phyloP scores from a whole-genome alignment of 805 yeast species.

The Starmerella ratchasimensis region DNA sequence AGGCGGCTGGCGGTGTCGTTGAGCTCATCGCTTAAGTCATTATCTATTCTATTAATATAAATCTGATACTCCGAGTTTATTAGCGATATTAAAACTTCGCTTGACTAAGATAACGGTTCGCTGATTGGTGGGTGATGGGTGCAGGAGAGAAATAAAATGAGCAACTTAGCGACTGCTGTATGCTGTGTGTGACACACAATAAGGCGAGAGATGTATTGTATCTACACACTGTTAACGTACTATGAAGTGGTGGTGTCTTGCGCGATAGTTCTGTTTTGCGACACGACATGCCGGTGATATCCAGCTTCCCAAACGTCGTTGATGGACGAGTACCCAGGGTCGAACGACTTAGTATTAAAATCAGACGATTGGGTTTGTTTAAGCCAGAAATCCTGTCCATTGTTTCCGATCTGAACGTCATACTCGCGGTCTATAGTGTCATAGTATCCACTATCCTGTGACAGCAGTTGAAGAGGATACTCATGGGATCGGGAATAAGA shows the following conservation, averaged over 20 bases:
- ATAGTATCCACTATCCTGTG: neutral
- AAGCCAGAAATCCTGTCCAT: conserved; percentile 2
- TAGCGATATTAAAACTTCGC: too few relatives aligned
- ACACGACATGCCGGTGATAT: conserved; percentile 9
- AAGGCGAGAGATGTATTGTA: too few relatives aligned
- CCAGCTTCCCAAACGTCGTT: conserved; percentile 3
- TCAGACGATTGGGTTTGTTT: conserved; percentile 3
- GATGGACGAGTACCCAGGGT: conserved; percentile 1
- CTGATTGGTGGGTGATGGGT: too few relatives aligned
- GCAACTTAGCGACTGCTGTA: too few relatives aligned
- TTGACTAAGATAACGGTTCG: too few relatives aligned
- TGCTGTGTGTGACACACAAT: too few relatives aligned
- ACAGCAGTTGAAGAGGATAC: conserved; percentile 4
- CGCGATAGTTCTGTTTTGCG: too few relatives aligned
- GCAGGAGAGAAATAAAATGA: too few relatives aligned
- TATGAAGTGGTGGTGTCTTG: neutral
- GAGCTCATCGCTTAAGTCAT: conserved; percentile 80
- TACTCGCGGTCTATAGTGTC: conserved; percentile 3
- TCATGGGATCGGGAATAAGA: conserved; percentile 4
- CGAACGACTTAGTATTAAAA: neutral
- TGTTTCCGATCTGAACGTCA: conserved; percentile 5
- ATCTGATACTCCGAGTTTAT: too few relatives aligned
- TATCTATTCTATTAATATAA: conserved; percentile 1
- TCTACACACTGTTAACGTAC: neutral
- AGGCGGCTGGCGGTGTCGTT: conserved; percentile 99